These are phyloP conservation scores for Colletotrichum lini DNA, from an alignment of 2,329 filamentous ascomycete genomes.

Conservation along the genomic window DNA sequence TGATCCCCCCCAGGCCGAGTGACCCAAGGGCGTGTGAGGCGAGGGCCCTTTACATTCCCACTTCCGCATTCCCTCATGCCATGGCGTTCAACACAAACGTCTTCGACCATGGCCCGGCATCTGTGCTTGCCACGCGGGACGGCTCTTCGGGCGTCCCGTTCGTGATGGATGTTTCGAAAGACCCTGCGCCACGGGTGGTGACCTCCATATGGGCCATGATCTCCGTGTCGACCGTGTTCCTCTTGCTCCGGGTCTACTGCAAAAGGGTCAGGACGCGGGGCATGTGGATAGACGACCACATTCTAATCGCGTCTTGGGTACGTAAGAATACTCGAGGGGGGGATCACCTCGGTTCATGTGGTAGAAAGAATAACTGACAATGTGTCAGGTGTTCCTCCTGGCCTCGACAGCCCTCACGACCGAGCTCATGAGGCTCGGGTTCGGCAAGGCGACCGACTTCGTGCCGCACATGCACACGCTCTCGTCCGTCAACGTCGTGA, in stretches of 20 bases:
- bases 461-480: slow-evolving; percentile 24
- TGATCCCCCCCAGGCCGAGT: neutral
- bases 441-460: slow-evolving; percentile 30
- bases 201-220: slow-evolving; percentile 41
- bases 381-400: slow-evolving; percentile 19
- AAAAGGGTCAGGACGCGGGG: slow-evolving; percentile 38
- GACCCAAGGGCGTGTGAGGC: neutral
- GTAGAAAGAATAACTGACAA: neutral
- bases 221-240: slow-evolving; percentile 28
- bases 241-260: slow-evolving; percentile 45
- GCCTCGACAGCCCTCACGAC: slow-evolving; percentile 29
- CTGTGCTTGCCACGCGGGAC: neutral
- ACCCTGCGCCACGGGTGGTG: slow-evolving; percentile 30
- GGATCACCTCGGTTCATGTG: neutral
- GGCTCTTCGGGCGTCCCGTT: neutral
- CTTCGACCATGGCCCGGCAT: neutral
- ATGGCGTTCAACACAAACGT: neutral
- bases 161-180: slow-evolving; percentile 22
- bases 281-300: slow-evolving; percentile 46
- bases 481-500: slow-evolving; percentile 26
- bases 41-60: neutral
- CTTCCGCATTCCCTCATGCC: neutral
- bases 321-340: neutral
- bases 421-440: slow-evolving; percentile 37
- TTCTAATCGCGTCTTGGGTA: slow-evolving; percentile 44